Conservation (phyloP, 2,329 filamentous ascomycete species). For the Beauveria scarabaeidicola region DNA sequence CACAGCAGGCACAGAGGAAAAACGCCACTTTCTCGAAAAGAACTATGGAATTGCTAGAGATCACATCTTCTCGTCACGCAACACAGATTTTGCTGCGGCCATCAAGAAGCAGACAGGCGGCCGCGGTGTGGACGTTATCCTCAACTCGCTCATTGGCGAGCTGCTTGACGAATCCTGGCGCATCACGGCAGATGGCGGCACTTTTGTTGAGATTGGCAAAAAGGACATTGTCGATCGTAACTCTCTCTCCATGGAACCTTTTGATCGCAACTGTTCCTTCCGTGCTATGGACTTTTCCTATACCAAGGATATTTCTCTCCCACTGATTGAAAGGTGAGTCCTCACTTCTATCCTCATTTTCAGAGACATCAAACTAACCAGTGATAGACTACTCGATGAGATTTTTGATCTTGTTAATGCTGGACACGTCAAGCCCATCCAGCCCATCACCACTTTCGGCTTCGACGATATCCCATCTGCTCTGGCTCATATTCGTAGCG, state of each 20-base stretch:
- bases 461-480: constrained; percentile 25
- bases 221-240: constrained; percentile 22
- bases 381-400: constrained; percentile 10
- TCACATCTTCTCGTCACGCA: constrained; percentile 24
- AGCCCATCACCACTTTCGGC: constrained; percentile 17
- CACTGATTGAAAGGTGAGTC: not conserved
- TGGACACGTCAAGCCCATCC: constrained; percentile 17
- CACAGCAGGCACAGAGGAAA: constrained; percentile 22
- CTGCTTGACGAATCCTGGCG: constrained; percentile 24
- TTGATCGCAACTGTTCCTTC: constrained; percentile 28
- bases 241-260: constrained; percentile 25
- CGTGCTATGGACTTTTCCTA: constrained; percentile 11
- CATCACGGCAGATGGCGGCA: constrained; percentile 28
- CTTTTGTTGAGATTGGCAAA: constrained; percentile 24
- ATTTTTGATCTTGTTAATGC: constrained; percentile 15
- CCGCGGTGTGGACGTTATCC: constrained; percentile 25
- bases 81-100: constrained; percentile 20
- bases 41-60: constrained; percentile 20
- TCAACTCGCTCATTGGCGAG: constrained; percentile 27
- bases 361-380: not conserved
- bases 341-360: not conserved
- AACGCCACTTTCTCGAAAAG: constrained; percentile 21
- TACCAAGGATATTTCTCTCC: constrained; percentile 13
- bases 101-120: constrained; percentile 20
- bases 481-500: constrained; percentile 31